Conservation (phyloP, 2,329 filamentous ascomycete genomes). For the Cladosporium sp. region DNA sequence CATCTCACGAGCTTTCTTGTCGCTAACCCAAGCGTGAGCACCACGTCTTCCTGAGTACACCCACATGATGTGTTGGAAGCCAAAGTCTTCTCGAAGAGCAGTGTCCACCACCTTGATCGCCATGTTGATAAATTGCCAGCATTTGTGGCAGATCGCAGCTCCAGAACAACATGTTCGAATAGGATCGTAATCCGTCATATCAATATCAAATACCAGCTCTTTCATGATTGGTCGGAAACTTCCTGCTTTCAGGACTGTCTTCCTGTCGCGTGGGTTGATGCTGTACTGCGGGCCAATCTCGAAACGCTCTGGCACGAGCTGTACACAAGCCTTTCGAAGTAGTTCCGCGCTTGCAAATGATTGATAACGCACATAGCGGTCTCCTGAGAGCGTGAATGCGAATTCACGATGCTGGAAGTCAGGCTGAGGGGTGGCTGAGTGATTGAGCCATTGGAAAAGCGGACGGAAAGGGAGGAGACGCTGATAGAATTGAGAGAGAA, state of each 20-base stretch:
- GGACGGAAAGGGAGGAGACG: conserved; percentile 91
- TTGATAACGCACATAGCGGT: conserved; percentile 89
- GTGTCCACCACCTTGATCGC: conserved; percentile 89
- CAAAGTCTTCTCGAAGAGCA: conserved; percentile 88
- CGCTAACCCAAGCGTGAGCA: conserved; percentile 97
- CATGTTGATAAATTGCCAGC: conserved; percentile 98
- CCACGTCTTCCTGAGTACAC: conserved; percentile 96
- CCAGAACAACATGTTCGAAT: conserved; percentile 92
- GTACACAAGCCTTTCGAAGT: conserved; percentile 86
- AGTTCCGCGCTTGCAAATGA: conserved; percentile 66
- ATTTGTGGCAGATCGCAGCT: conserved; percentile 88
- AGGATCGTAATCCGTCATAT: conserved; percentile 97
- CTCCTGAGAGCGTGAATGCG: conserved; percentile 88
- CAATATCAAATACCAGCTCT: conserved; percentile 97
- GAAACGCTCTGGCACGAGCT: conserved; percentile 85
- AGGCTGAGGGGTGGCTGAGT: conserved; percentile 75
- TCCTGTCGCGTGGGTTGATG: conserved; percentile 89
- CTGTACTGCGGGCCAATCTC: conserved; percentile 98
- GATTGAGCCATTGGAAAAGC: conserved; percentile 97
- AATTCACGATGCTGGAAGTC: conserved; percentile 95
- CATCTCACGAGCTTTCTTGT: conserved; percentile 76
- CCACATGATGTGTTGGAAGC: conserved; percentile 95
- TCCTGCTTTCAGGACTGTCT: conserved; percentile 72
- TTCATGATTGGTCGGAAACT: conserved; percentile 86
- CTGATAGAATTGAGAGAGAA: conserved; percentile 92